Percentiles rank a stretch among this genome's conserved stretches.
These are phyloP conservation scores for Albatrellus sp. DNA, from an alignment of 1,284 basidiomycete genomes.

Conservation along the genomic window DNA sequence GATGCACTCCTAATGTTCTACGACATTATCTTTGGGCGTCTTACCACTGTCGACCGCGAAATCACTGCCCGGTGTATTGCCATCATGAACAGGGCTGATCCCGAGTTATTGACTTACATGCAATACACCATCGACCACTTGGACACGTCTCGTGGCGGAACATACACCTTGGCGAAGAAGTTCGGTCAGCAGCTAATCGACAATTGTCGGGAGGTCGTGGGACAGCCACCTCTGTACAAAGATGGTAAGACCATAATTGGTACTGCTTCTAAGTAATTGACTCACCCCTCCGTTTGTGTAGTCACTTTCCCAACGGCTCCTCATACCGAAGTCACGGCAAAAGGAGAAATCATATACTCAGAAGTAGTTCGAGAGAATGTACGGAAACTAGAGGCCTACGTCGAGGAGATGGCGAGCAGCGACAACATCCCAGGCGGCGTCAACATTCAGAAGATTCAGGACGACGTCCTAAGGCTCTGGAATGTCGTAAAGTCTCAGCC, in stretches of 20 bases:
- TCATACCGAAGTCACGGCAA: slow-evolving; percentile 83
- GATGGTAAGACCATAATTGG: slow-evolving; percentile 49
- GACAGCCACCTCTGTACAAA: slow-evolving; percentile 81
- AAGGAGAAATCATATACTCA: slow-evolving; percentile 90
- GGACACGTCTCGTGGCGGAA: slow-evolving; percentile 78
- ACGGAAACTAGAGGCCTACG: slow-evolving; percentile 95
- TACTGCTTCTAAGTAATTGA: slow-evolving; percentile 5
- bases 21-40: slow-evolving; percentile 91
- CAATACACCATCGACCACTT: slow-evolving; percentile 87
- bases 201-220: slow-evolving; percentile 81
- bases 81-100: slow-evolving; percentile 95
- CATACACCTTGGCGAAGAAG: slow-evolving; percentile 88
- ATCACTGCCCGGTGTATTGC: slow-evolving; percentile 97
- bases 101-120: slow-evolving; percentile 86
- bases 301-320: slow-evolving; percentile 98
- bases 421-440: slow-evolving; percentile 73
- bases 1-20: slow-evolving; percentile 94
- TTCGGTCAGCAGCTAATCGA: slow-evolving; percentile 95
- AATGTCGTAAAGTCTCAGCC: slow-evolving; percentile 95
- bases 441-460: slow-evolving; percentile 95
- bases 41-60: slow-evolving; percentile 87
- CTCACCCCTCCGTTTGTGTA: slow-evolving; percentile 17
- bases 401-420: slow-evolving; percentile 96
- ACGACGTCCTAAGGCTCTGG: slow-evolving; percentile 94
- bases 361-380: slow-evolving; percentile 94